These are phyloP conservation scores for Eudorina sp. DNA, from an alignment of 139 green algal species.

Conservation along the genomic window DNA sequence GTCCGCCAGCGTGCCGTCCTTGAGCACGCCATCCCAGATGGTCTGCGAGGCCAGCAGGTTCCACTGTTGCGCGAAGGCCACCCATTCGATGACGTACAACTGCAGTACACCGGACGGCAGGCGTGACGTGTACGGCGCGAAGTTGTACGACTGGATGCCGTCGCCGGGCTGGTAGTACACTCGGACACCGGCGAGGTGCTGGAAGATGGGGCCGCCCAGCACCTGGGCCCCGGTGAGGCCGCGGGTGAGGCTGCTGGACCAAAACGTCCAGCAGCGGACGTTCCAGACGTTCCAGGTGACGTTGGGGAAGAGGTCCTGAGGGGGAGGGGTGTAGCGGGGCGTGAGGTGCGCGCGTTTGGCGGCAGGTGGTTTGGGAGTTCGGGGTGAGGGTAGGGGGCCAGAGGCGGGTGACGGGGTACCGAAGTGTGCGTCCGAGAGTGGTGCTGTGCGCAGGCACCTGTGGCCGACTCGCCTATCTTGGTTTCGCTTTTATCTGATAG, in stretches of 20 bases:
- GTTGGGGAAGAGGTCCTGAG: constrained; percentile 18
- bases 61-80: constrained; percentile 6
- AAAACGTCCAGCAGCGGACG: constrained; percentile 40
- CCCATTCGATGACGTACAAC: constrained; percentile 39
- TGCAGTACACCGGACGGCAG: constrained; percentile 7
- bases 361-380: neutral
- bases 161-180: neutral
- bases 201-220: neutral
- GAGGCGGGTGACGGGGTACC: no score
- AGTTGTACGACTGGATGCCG: neutral
- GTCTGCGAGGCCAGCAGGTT: neutral
- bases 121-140: neutral
- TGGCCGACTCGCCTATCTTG: no score
- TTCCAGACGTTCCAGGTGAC: constrained; percentile 18
- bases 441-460: no score
- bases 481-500: no score
- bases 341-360: no score
- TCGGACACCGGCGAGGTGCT: constrained; percentile 5
- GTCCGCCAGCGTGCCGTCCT: no score
- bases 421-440: no score
- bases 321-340: neutral
- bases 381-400: no score
- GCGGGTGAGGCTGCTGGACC: neutral
- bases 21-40: neutral
- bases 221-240: neutral